Evolutionary conservation across 2,329 filamentous ascomycete species (phyloP).

Genomic region (Cordyceps cateniannulata): DNA sequence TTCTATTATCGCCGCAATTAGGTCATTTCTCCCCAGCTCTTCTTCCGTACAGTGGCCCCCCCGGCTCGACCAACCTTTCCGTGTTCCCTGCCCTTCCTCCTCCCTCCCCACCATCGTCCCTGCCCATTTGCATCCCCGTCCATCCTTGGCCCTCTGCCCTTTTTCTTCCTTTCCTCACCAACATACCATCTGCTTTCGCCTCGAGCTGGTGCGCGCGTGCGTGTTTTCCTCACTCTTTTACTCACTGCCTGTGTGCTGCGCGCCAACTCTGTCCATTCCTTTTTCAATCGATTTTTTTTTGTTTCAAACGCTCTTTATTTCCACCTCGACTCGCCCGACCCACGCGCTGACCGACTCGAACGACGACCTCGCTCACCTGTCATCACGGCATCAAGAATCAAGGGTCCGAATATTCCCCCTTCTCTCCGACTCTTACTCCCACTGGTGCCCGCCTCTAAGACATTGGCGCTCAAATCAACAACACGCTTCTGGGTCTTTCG

Average conservation of each 20-base stretch:
- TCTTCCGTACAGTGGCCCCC: neutral
- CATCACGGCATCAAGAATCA: neutral
- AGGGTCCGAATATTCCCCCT: neutral
- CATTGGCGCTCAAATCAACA: slow-evolving; percentile 8
- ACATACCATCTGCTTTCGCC: neutral
- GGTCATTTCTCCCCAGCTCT: neutral
- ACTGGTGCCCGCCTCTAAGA: neutral
- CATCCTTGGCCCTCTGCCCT: neutral
- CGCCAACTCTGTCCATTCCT: slow-evolving; percentile 11
- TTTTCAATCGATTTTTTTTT: neutral
- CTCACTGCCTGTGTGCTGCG: slow-evolving; percentile 11
- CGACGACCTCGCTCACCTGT: neutral
- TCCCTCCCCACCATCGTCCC: slow-evolving; percentile 5
- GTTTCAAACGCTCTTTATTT: slow-evolving; percentile 4
- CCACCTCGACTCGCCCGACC: neutral
- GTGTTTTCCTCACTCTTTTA: slow-evolving; percentile 7
- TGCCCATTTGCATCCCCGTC: slow-evolving; percentile 5
- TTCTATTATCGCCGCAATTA: neutral
- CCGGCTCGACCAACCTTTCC: neutral
- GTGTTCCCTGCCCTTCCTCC: neutral
- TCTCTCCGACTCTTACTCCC: neutral
- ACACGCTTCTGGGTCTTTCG: neutral
- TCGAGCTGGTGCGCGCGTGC: slow-evolving; percentile 13
- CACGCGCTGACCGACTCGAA: neutral
- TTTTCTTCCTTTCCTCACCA: slow-evolving; percentile 5